Evolutionary conservation across 2,329 filamentous ascomycete genomes (phyloP), one percentile per base, ranked within the genome.

Genomic region (Colletotrichum aenigma): DNA sequence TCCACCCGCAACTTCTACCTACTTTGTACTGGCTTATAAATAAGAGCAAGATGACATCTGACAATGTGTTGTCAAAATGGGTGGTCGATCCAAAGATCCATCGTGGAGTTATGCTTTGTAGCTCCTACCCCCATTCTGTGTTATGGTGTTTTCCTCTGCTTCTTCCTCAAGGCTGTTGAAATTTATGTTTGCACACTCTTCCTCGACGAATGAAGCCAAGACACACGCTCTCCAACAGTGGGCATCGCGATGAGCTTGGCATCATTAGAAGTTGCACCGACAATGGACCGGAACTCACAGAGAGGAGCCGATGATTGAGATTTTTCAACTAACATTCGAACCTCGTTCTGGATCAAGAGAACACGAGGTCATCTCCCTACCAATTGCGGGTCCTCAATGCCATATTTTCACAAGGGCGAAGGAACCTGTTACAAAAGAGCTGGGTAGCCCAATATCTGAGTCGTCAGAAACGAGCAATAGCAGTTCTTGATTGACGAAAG

Each of bases 291-390:
- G 0, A 48, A 12, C 5, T 3, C 2, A 1, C 43, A 18, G 4
- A 48, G 43, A 21, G 43, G 18, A 12, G 43, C 10, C n/a, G 4
- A 21, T 48, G 3, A n/a, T 21, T 7, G n/a, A 7, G 10, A 1
- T 0, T 48, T 16, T 5, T 18, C n/a, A 13, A 21, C n/a, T 21
- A 3, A 0, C 9, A 21, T 21, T 48, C n/a, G 1, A 6, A 48
- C 18, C 2, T 48, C 3, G 38, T 48, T 48, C 18, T 43, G 3
- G 3, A 21, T 6, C 3, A 9, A 10, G 9, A 48, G 43, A 6
- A 48, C 13, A 13, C 18, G 9, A 48, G n/a, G 1, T 43, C 3
- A 3, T 10, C 38, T 6, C 38, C 43, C 43, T 7, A 9, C 18
- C 15, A 6, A 7, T 3, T n/a, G 0, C 38, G 10, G 18, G 1